Evolutionary conservation across 2,329 filamentous ascomycete species (phyloP), one percentile per base, ranked within the genome.

Genomic region (Fusarium irregulare): DNA sequence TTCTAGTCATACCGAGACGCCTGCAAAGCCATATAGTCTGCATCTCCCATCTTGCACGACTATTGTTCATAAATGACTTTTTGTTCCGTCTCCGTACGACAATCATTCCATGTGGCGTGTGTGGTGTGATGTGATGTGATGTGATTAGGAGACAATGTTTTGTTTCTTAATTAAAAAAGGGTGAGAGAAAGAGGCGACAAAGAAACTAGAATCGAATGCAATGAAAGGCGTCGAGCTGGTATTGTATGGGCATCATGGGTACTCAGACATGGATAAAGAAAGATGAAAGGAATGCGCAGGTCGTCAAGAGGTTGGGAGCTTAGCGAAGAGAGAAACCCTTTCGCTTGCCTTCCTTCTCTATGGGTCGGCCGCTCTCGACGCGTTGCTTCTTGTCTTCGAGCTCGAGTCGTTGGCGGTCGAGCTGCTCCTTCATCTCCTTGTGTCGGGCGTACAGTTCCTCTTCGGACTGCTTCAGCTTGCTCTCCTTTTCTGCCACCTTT

Each of bases 311-410:
- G 60, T 54, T 63, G 65, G 47, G 34, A 51, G 74, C 74, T 90
- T 95, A 97, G 84, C 96, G 94, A 81, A 99, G 92, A 73, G 96
- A 99, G 89, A 99, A 99, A 66, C 95, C 95, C 93, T 98, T 98
- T 85, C 94, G 93, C 92, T 97, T 97, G 84, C 91, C 91, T 87
- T 98, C 95, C 86, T 98, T 94, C 86, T 98, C 96, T 84, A 98
- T 85, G 72, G 96, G 96, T 81, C 96, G 89, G 78, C 96, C 96
- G 80, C 92, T 97, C 84, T 99, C 96, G 85, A 99, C 87, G 77
- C 96, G 91, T 73, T 89, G 83, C 87, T 99, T 99, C 93, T 98
- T 99, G 85, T 99, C 96, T 82, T 99, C 96, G 79, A 99, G 89
- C 82, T 99, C 96, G 81, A 89, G 83, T 81, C 94, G 91, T 87